These are phyloP conservation scores for Solanum etuberosum DNA, from an alignment of 257 asterid genomes.

Conservation along the genomic window DNA sequence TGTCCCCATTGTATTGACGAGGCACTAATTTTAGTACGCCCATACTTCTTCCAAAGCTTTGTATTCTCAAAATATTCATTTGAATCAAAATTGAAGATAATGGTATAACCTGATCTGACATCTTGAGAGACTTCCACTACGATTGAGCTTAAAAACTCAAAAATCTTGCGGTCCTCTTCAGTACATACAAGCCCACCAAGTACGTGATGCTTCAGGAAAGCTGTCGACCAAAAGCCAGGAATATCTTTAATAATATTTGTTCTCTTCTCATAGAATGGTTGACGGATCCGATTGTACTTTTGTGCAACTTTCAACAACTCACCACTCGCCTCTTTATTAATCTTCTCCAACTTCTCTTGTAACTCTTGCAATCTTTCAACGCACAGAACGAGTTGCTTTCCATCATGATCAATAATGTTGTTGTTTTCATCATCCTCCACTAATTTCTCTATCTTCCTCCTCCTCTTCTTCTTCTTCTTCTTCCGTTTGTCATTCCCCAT, in stretches of 20 bases:
- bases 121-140: conserved; percentile 76
- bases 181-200: neutral
- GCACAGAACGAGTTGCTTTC: neutral
- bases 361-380: neutral
- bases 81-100: conserved; percentile 60
- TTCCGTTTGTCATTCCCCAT: neutral
- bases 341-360: conserved; percentile 9
- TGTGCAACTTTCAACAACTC: conserved; percentile 82
- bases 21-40: neutral
- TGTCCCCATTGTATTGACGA: neutral
- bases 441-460: neutral
- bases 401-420: neutral
- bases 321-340: conserved; percentile 87
- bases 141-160: conserved; percentile 60
- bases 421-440: neutral
- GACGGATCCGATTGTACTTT: conserved; percentile 70
- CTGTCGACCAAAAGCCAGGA: conserved; percentile 89
- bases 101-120: conserved; percentile 81
- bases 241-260: conserved; percentile 54
- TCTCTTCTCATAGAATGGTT: conserved; percentile 74
- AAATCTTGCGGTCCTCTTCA: conserved; percentile 46
- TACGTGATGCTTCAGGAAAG: conserved; percentile 60
- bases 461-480: neutral
- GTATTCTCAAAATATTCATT: conserved; percentile 73
- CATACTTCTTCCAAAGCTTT: conserved; percentile 55